These are phyloP conservation scores for Plasmodium relictum DNA, from an alignment of 169 alveolate species.

Conservation along the genomic window DNA sequence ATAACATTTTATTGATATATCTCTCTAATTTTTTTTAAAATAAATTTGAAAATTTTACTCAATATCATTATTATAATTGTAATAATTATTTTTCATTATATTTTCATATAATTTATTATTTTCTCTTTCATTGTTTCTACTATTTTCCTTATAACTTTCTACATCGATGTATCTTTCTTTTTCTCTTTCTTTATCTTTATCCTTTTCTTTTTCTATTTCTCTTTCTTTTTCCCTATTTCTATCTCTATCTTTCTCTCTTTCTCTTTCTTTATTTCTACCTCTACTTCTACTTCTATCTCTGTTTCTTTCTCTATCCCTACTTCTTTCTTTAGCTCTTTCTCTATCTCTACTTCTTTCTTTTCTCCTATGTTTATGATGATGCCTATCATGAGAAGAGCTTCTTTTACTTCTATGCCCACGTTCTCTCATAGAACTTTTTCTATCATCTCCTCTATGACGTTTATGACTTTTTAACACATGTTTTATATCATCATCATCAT, in stretches of 20 bases:
- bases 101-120: background rate
- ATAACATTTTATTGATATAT: too few species aligned
- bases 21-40: background rate
- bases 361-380: constrained; percentile 36
- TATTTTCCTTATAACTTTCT: background rate
- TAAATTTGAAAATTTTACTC: background rate
- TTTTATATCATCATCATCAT: constrained; percentile 24
- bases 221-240: constrained; percentile 1
- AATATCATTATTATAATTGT: background rate
- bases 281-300: constrained; percentile 3
- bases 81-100: background rate
- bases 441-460: constrained; percentile 10
- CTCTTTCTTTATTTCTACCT: constrained; percentile 2
- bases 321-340: constrained; percentile 10
- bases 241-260: background rate
- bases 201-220: background rate
- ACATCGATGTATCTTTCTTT: background rate
- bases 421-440: constrained; percentile 35
- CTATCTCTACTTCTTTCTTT: constrained; percentile 28
- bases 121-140: constrained; percentile 11
- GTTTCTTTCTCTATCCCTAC: background rate
- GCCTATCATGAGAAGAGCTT: constrained; percentile 34
- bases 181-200: background rate
- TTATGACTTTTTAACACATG: background rate
- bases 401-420: constrained; percentile 37